Evolutionary conservation across 176 grass and related monocot genomes (phyloP), one percentile per base, ranked within the genome.

Genomic region (Cenchrus americanus): DNA sequence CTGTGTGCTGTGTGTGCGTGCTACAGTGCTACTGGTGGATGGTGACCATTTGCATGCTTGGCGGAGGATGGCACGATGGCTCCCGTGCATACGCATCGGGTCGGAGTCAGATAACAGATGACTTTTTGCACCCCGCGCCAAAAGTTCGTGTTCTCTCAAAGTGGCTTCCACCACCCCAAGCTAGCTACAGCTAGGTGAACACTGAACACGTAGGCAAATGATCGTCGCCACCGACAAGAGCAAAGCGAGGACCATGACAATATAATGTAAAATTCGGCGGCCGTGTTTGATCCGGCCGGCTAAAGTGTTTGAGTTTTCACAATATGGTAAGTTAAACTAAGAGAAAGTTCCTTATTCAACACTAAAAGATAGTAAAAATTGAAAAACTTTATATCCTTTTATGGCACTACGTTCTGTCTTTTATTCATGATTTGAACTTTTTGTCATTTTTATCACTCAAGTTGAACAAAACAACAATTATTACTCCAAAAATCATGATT

Each of bases 31-130:
- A 3, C 10, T 43, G 51, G 32, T 61, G 44, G 17, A 68, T 52
- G 3, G 63, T 42, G 30, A 68, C 48, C 62, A 34, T 80, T 40
- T 80, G 62, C 7, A 30, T 11, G 77, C 62, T 80, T 53, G 62
- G 4, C 43, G 10, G 53, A 50, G 59, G 17, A 9, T 48, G 40
- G 40, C 75, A 47, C 26, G 74, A 44, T 78, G 42, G 58, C 41
- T 26, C 37, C 10, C 42, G 8, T 44, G 15, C 53, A 41, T 59
- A 63, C 49, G 75, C 13, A 26, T 44, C 15, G 11, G 40, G 43
- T 44, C 6, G 9, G 8, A 44, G 43, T 8, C 43, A 9, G 34
- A 37, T 37, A 44, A 44, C 7, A 59, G 60, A 24, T 43, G n/a
- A 77, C 42, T 24, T 37, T 37, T 4, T 7, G 26, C 51, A 30